A percentile compares a stretch with the other conserved stretches of the same genome.
phyloP scores from a whole-genome alignment of 345 rosid species.

The rapeseed (Brassica napus) region DNA sequence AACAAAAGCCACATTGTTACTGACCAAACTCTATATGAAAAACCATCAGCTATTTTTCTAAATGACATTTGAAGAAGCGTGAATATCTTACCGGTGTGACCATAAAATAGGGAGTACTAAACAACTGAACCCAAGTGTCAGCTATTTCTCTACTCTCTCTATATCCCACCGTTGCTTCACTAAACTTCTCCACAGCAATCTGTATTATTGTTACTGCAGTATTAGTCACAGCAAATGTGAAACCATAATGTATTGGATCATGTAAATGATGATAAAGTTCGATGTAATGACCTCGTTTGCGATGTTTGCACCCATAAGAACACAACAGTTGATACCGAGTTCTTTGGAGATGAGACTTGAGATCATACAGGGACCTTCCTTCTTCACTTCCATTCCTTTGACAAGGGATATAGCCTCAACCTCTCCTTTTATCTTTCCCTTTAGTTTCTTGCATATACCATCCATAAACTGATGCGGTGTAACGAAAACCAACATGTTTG shows the following conservation, averaged over 20 bases:
- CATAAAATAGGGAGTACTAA: conserved; percentile 80
- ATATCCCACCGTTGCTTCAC: conserved; percentile 95
- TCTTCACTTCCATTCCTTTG: conserved; percentile 95
- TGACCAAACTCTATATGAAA: not conserved
- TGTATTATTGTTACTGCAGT: conserved; percentile 29
- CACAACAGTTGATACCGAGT: conserved; percentile 80
- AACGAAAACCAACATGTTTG: conserved; percentile 89
- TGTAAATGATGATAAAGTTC: not conserved
- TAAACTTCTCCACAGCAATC: conserved; percentile 90
- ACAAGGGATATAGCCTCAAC: conserved; percentile 87
- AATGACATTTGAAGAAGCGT: not conserved
- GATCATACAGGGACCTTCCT: conserved; percentile 93
- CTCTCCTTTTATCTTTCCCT: conserved; percentile 59
- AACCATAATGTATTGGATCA: not conserved
- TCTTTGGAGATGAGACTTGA: conserved; percentile 70
- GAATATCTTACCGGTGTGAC: conserved; percentile 66
- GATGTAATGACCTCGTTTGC: conserved; percentile 71
- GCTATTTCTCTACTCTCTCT: conserved; percentile 65
- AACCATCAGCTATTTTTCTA: no score
- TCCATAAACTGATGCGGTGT: conserved; percentile 95
- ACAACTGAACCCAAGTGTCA: conserved; percentile 84
- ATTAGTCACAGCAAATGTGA: not conserved
- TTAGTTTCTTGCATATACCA: conserved; percentile 77
- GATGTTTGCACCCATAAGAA: conserved; percentile 94
- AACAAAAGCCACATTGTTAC: conserved; percentile 16